A percentile compares a stretch with the other conserved stretches of the same genome.
These are phyloP conservation scores for Huntiella savannae DNA, from an alignment of 2,329 filamentous ascomycete genomes.

Conservation along the genomic window DNA sequence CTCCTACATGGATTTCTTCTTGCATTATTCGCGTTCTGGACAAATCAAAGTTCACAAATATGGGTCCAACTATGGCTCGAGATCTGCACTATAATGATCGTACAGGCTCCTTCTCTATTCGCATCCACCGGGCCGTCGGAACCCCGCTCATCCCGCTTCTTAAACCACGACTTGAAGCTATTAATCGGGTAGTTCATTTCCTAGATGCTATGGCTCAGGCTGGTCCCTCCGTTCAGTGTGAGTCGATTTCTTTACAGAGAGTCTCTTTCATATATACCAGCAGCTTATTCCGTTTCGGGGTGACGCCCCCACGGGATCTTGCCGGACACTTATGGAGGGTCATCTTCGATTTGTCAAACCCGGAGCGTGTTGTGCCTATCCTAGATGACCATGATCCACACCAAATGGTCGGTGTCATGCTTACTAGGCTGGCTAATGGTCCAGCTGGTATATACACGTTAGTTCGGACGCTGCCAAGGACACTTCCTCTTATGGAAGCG, in stretches of 20 bases:
- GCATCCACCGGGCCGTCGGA: conserved; percentile 39
- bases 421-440: conserved; percentile 39
- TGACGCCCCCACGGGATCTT: neutral
- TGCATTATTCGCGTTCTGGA: conserved; percentile 36
- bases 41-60: conserved; percentile 33
- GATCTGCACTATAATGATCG: conserved; percentile 42
- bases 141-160: conserved; percentile 39
- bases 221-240: conserved; percentile 33
- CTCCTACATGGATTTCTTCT: conserved; percentile 26
- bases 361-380: conserved; percentile 19
- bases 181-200: conserved; percentile 53
- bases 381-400: conserved; percentile 44
- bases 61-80: conserved; percentile 35
- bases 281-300: neutral
- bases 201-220: conserved; percentile 43
- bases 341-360: conserved; percentile 35
- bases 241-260: conserved; percentile 39
- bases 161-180: conserved; percentile 39
- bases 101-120: conserved; percentile 43
- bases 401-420: conserved; percentile 37
- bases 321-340: conserved; percentile 26
- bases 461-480: conserved; percentile 35
- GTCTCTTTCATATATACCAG: conserved; percentile 48
- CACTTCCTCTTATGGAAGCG: conserved; percentile 44
- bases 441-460: conserved; percentile 31